phyloP scores from a whole-genome alignment of 257 asterid genomes.

The Datura wrightii region DNA sequence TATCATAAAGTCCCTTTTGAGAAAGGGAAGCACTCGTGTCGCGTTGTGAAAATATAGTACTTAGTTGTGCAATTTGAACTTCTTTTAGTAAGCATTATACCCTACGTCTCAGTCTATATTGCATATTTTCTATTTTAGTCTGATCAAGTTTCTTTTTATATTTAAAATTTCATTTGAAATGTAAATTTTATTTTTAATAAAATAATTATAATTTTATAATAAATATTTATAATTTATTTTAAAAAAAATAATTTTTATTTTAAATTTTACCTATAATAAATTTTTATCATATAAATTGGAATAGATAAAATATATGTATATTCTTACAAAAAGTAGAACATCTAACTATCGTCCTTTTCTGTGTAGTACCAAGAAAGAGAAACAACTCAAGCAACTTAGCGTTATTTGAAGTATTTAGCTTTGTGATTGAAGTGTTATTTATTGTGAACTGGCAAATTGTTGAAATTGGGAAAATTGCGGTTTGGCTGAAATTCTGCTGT shows the following conservation, averaged over 20 bases:
- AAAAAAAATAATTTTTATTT: too few relatives aligned
- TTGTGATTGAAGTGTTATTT: too few relatives aligned
- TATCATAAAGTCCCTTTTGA: conserved; percentile 6
- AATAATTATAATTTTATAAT: too few relatives aligned
- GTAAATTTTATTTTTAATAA: too few relatives aligned
- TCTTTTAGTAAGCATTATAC: background rate
- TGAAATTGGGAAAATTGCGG: too few relatives aligned
- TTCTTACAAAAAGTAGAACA: background rate
- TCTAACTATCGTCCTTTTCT: background rate
- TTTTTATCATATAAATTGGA: background rate
- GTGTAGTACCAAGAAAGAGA: background rate
- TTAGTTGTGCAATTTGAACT: background rate
- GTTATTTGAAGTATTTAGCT: too few relatives aligned
- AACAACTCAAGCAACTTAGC: background rate
- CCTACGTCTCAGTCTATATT: background rate
- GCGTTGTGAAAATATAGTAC: background rate
- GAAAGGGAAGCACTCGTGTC: background rate
- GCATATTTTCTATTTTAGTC: background rate
- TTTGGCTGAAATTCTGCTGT: too few relatives aligned
- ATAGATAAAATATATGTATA: background rate
- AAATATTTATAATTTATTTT: too few relatives aligned
- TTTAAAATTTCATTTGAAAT: too few relatives aligned
- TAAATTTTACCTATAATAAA: too few relatives aligned
- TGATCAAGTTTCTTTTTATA: too few relatives aligned
- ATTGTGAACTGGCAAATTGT: too few relatives aligned